A percentile compares a stretch with the other conserved stretches of the same genome.
These are phyloP conservation scores for Bipolaris cookei DNA, from an alignment of 2,329 filamentous ascomycete species.

Conservation along the genomic window DNA sequence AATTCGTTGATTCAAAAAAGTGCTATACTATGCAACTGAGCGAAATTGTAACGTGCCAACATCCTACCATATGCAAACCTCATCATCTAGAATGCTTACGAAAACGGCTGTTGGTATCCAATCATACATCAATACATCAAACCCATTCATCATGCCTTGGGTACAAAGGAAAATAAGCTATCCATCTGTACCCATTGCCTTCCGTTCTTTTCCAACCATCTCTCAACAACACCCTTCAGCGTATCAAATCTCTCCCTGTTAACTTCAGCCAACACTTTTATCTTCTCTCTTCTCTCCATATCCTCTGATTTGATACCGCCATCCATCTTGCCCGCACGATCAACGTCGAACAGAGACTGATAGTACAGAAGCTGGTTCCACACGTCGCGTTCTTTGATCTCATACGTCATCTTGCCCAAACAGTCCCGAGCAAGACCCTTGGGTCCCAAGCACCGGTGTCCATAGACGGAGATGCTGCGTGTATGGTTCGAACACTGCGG, in stretches of 20 bases:
- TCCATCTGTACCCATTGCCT: constrained; percentile 95
- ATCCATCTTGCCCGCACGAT: constrained; percentile 69
- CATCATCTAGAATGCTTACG: neutral
- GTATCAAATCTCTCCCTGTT: constrained; percentile 82
- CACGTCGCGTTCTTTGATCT: constrained; percentile 84
- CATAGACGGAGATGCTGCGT: constrained; percentile 91
- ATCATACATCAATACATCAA: neutral
- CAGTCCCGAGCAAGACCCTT: constrained; percentile 85
- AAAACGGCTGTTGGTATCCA: constrained; percentile 1
- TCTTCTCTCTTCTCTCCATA: constrained; percentile 58
- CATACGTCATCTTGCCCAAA: constrained; percentile 84
- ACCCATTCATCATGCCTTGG: constrained; percentile 31
- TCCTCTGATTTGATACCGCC: constrained; percentile 62
- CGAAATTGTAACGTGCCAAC: constrained; percentile 3
- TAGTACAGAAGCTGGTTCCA: constrained; percentile 96
- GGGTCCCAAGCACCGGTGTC: constrained; percentile 85
- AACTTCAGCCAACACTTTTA: constrained; percentile 73
- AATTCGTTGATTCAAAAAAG: constrained; percentile 6
- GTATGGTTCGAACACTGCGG: constrained; percentile 84
- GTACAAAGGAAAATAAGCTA: constrained; percentile 72
- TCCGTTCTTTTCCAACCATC: constrained; percentile 87
- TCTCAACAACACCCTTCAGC: constrained; percentile 77
- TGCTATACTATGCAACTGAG: constrained; percentile 7
- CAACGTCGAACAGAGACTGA: constrained; percentile 83
- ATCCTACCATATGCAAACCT: neutral